Percentiles rank a stretch among this genome's conserved stretches.
phyloP scores from a whole-genome alignment of 768 basidiomycete species.

The Pisolithus marmoratus region DNA sequence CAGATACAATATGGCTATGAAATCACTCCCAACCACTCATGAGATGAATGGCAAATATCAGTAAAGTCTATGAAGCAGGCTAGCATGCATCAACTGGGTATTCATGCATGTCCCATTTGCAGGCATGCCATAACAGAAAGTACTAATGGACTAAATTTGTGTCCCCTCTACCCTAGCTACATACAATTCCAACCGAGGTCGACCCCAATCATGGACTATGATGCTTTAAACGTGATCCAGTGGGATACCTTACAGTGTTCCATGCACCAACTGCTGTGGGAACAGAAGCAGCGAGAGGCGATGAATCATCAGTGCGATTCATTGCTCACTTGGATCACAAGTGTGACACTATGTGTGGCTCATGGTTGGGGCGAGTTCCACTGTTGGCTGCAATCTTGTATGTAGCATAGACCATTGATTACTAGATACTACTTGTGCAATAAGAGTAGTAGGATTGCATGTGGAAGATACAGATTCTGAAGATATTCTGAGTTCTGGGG shows the following conservation, averaged over 20 bases:
- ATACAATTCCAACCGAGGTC: conserved; percentile 91
- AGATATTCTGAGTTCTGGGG: too few species aligned
- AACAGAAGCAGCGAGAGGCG: conserved; percentile 95
- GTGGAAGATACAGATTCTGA: too few species aligned
- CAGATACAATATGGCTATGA: conserved; percentile 96
- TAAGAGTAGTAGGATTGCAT: too few species aligned
- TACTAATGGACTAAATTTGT: background rate
- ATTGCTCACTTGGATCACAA: too few species aligned
- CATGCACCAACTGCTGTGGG: conserved; percentile 96
- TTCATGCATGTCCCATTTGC: conserved; percentile 52
- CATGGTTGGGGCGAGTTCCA: too few species aligned
- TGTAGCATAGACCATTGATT: too few species aligned
- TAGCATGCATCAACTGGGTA: conserved; percentile 92
- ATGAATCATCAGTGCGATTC: conserved; percentile 98
- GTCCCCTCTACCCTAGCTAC: conserved; percentile 55
- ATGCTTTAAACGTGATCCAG: conserved; percentile 96
- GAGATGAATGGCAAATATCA: conserved; percentile 92
- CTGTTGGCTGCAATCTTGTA: too few species aligned
- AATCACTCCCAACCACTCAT: conserved; percentile 96
- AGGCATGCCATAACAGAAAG: background rate
- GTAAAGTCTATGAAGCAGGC: conserved; percentile 96
- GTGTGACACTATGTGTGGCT: too few species aligned
- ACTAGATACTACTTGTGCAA: too few species aligned
- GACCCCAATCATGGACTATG: conserved; percentile 91
- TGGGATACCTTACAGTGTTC: conserved; percentile 97